A percentile compares a stretch with the other conserved stretches of the same genome.
Evolutionary conservation across 179 eudicot species (phyloP).

Genomic region (Spinacia oleracea): DNA sequence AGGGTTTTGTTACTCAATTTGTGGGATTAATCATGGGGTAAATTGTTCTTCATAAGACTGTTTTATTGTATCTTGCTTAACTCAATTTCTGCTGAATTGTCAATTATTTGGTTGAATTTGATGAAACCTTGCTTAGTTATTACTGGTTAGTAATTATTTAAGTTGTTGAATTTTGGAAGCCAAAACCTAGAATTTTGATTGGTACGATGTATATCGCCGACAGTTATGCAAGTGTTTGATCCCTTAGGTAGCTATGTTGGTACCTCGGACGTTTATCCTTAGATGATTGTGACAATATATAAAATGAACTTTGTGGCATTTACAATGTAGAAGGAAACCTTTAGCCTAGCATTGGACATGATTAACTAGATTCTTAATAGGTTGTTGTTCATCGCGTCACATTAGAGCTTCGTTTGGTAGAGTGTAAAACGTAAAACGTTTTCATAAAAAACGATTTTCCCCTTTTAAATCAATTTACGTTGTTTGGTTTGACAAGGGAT

Average conservation of each 20-base stretch:
- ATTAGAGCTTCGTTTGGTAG: too few species aligned
- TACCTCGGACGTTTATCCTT: background rate
- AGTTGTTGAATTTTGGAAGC: background rate
- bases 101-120: background rate
- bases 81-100: background rate
- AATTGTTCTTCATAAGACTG: background rate
- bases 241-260: background rate
- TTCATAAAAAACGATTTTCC: too few species aligned
- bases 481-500: too few species aligned
- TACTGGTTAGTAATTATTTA: background rate
- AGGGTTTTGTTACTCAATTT: background rate
- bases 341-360: background rate
- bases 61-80: background rate
- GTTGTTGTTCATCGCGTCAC: background rate
- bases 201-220: background rate
- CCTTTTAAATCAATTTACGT: too few species aligned
- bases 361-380: background rate
- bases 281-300: background rate
- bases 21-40: background rate
- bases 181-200: background rate
- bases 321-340: background rate
- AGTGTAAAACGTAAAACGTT: too few species aligned
- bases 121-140: background rate
- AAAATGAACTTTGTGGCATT: background rate
- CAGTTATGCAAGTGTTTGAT: background rate